phyloP scores from a whole-genome alignment of 2,329 filamentous ascomycete species.

The Pseudopyrenochaeta lycopersici region DNA sequence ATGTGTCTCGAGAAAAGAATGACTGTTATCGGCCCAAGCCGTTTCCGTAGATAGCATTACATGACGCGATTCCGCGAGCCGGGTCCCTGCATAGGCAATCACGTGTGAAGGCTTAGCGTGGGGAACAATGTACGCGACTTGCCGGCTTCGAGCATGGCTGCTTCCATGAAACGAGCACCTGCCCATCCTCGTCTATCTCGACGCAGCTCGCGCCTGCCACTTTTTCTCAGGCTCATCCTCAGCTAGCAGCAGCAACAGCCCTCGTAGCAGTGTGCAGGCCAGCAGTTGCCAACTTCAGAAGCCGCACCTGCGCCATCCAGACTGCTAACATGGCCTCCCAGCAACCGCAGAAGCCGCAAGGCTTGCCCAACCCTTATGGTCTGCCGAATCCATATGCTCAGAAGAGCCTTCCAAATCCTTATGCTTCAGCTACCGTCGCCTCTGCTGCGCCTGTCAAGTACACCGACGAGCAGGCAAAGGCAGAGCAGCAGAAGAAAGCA shows the following conservation, averaged over 20 bases:
- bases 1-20: conserved; percentile 12
- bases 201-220: not conserved
- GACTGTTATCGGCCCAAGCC: conserved; percentile 14
- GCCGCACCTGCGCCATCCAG: conserved; percentile 9
- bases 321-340: conserved; percentile 33
- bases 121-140: conserved; percentile 3
- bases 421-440: conserved; percentile 34
- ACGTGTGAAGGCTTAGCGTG: conserved; percentile 20
- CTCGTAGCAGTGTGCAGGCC: not conserved
- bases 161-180: not conserved
- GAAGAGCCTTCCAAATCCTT: conserved; percentile 38
- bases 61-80: conserved; percentile 16
- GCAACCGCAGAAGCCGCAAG: conserved; percentile 32
- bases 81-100: conserved; percentile 19
- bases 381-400: conserved; percentile 38
- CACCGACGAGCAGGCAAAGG: conserved; percentile 42
- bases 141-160: not conserved
- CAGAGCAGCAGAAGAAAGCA: conserved; percentile 42
- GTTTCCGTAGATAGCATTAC: conserved; percentile 7
- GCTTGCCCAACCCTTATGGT: conserved; percentile 37
- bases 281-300: conserved; percentile 9
- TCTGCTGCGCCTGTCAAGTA: conserved; percentile 39
- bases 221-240: not conserved
- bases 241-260: not conserved
- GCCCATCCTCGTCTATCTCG: not conserved